These are phyloP conservation scores for Penicillium verhagenii DNA, from an alignment of 495 filamentous ascomycete species.

Conservation along the genomic window DNA sequence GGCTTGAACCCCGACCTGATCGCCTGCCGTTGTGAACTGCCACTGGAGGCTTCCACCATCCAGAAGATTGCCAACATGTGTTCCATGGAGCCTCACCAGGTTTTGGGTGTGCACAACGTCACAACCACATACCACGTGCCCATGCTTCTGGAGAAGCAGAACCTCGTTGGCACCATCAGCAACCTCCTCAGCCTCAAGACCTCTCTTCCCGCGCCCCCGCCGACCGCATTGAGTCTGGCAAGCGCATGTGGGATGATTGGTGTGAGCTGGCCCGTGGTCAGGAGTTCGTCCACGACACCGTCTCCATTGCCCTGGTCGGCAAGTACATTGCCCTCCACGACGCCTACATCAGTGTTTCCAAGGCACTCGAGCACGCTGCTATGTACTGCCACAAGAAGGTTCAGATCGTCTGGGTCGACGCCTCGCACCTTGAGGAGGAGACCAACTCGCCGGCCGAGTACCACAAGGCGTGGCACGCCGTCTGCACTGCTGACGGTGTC, in stretches of 20 bases:
- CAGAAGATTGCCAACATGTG: slow-evolving; percentile 78
- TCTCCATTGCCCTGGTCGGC: slow-evolving; percentile 85
- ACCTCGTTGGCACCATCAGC: slow-evolving; percentile 61
- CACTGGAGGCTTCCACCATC: slow-evolving; percentile 70
- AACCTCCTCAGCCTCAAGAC: slow-evolving; percentile 16
- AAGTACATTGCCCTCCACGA: slow-evolving; percentile 87
- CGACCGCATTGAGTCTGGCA: slow-evolving; percentile 44
- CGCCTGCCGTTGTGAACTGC: slow-evolving; percentile 82
- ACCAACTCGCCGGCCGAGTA: slow-evolving; percentile 65
- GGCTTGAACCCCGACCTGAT: slow-evolving; percentile 89
- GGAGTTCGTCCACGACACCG: slow-evolving; percentile 47
- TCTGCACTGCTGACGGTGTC: slow-evolving; percentile 68
- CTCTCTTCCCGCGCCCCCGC: not conserved
- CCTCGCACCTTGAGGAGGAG: slow-evolving; percentile 73
- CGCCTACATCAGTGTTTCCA: slow-evolving; percentile 77
- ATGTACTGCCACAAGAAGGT: slow-evolving; percentile 85
- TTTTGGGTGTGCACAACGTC: slow-evolving; percentile 83
- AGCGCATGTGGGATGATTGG: slow-evolving; percentile 72
- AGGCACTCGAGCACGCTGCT: slow-evolving; percentile 83
- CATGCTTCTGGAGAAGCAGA: slow-evolving; percentile 78
- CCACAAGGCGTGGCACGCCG: slow-evolving; percentile 84
- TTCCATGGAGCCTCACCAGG: slow-evolving; percentile 75
- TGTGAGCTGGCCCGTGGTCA: slow-evolving; percentile 48
- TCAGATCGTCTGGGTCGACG: slow-evolving; percentile 78
- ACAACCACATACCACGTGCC: slow-evolving; percentile 89